phyloP scores from a whole-genome alignment of 192 early-diverging fungal species.

The Paraglomus occultum region DNA sequence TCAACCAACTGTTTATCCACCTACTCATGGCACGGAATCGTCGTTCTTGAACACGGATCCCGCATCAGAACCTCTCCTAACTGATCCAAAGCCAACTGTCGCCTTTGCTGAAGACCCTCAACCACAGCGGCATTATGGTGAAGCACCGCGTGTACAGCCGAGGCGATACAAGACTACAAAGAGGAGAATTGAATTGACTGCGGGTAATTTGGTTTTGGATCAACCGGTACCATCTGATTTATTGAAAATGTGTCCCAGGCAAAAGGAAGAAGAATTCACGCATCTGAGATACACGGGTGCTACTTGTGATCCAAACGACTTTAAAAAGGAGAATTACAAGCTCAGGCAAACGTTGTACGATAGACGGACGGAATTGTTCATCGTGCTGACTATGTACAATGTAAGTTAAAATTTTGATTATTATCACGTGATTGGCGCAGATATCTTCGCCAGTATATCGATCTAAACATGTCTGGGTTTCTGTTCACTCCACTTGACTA shows the following conservation, averaged over 20 bases:
- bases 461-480: no score
- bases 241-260: conserved; percentile 46
- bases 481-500: no score
- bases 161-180: conserved; percentile 45
- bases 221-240: conserved; percentile 56
- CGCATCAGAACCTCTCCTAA: conserved; percentile 1
- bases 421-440: no score
- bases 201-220: conserved; percentile 69
- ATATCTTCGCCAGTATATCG: no score
- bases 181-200: conserved; percentile 56
- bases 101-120: no score
- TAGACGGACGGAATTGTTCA: conserved; percentile 83
- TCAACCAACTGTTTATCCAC: no score
- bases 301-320: conserved; percentile 68
- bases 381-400: conserved; percentile 91
- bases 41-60: neutral
- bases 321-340: conserved; percentile 57
- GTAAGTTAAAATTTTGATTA: conserved; percentile 23
- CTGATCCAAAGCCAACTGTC: neutral
- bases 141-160: conserved; percentile 40
- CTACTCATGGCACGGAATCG: no score
- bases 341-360: conserved; percentile 67
- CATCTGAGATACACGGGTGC: conserved; percentile 70
- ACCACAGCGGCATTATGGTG: conserved; percentile 12
- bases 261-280: conserved; percentile 60